Conservation (phyloP, 208 protist species). For the Willaertia magna region DNA sequence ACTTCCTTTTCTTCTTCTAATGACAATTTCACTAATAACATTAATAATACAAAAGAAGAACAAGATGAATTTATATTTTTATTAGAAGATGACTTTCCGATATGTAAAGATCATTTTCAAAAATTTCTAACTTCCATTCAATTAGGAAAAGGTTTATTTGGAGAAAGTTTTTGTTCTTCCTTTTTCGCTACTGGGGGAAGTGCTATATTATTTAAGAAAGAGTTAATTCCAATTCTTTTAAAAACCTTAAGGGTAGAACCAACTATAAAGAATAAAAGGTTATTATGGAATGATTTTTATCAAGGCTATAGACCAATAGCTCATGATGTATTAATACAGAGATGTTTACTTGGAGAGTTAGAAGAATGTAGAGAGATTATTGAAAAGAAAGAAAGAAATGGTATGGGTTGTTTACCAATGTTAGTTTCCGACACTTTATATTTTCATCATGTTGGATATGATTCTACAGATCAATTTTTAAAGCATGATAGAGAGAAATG, state of each 20-base stretch:
- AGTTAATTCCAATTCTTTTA: background rate
- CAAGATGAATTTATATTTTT: background rate
- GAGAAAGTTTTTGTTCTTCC: background rate
- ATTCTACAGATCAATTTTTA: background rate
- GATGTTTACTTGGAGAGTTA: background rate
- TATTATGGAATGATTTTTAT: too few species aligned
- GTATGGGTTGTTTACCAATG: too few species aligned
- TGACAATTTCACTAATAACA: too few species aligned
- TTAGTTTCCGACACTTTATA: background rate
- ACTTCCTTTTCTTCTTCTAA: too few species aligned
- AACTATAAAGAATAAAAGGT: background rate
- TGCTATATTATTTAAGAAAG: background rate
- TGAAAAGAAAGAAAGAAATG: too few species aligned
- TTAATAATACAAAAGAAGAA: background rate
- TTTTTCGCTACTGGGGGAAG: background rate
- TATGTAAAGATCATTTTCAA: background rate
- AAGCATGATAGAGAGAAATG: background rate
- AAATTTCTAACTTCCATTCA: background rate
- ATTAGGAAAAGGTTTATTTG: background rate
- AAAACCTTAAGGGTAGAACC: background rate
- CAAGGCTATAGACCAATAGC: too few species aligned
- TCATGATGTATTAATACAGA: background rate
- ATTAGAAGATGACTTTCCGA: background rate
- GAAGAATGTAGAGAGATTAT: background rate
- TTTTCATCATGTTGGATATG: background rate